Evolutionary conservation across 768 basidiomycete genomes (phyloP).

Genomic region (Chlorophyllum brunneum): DNA sequence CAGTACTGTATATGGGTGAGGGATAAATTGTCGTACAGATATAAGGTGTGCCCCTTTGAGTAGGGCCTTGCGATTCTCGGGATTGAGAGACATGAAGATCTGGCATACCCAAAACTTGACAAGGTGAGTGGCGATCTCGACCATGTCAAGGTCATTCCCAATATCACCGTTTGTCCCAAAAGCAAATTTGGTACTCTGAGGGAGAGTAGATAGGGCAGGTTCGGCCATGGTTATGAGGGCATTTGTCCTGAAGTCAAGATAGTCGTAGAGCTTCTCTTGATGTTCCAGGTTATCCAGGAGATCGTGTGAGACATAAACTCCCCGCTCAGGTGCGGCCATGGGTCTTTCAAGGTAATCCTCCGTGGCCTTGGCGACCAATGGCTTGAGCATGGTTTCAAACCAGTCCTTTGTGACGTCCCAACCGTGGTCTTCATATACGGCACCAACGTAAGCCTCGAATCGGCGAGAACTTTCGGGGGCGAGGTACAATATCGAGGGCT

Average conservation of each 20-base stretch:
- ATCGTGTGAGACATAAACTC: neutral
- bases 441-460: slow-evolving; percentile 30
- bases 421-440: slow-evolving; percentile 26
- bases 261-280: slow-evolving; percentile 15
- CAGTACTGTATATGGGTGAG: neutral
- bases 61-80: slow-evolving; percentile 19
- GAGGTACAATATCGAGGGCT: slow-evolving; percentile 11
- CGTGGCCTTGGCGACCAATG: slow-evolving; percentile 21
- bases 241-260: slow-evolving; percentile 10
- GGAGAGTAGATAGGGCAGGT: slow-evolving; percentile 7
- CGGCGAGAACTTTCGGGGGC: slow-evolving; percentile 28
- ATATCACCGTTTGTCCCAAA: slow-evolving; percentile 13
- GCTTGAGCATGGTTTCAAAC: slow-evolving; percentile 21
- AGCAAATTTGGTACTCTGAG: slow-evolving; percentile 6
- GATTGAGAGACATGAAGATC: slow-evolving; percentile 18
- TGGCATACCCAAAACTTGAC: slow-evolving; percentile 28
- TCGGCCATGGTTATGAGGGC: slow-evolving; percentile 11
- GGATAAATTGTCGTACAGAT: slow-evolving; percentile 9
- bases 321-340: slow-evolving; percentile 5
- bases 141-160: slow-evolving; percentile 15
- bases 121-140: slow-evolving; percentile 25
- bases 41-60: slow-evolving; percentile 20
- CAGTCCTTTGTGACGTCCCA: slow-evolving; percentile 22
- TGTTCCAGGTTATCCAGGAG: slow-evolving; percentile 2
- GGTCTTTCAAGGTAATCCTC: slow-evolving; percentile 20